Percentiles rank a stretch among this genome's conserved stretches.
phyloP scores from a whole-genome alignment of 2,329 filamentous ascomycete genomes.

The Clarireedia sp. region DNA sequence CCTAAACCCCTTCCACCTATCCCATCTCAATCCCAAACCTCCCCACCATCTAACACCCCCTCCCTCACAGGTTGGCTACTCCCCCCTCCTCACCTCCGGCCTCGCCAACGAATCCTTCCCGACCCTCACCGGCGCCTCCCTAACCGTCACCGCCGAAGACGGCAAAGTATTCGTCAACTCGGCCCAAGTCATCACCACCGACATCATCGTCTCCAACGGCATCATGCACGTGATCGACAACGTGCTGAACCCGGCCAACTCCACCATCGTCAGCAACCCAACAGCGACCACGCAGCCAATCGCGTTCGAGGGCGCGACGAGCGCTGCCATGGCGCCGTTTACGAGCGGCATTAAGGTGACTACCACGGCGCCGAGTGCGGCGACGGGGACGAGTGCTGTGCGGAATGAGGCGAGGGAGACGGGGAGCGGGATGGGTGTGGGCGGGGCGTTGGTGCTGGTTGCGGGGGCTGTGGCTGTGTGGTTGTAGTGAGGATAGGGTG shows the following conservation, averaged over 20 bases:
- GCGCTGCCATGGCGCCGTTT: slow-evolving; percentile 29
- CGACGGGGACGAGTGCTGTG: slow-evolving; percentile 15
- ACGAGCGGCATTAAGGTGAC: slow-evolving; percentile 36
- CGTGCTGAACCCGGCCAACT: slow-evolving; percentile 39
- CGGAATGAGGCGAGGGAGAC: background rate
- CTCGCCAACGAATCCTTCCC: slow-evolving; percentile 17
- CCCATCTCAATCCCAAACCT: background rate
- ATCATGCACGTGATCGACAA: slow-evolving; percentile 33
- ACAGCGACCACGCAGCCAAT: slow-evolving; percentile 31
- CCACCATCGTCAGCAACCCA: slow-evolving; percentile 32
- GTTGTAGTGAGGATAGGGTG: background rate
- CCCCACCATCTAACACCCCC: slow-evolving; percentile 16
- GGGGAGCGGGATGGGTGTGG: background rate
- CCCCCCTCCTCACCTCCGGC: slow-evolving; percentile 27
- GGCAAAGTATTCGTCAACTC: slow-evolving; percentile 34
- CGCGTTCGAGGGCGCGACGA: slow-evolving; percentile 26
- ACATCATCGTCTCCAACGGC: slow-evolving; percentile 31
- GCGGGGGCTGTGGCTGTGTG: background rate
- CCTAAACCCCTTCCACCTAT: background rate
- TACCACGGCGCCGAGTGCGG: slow-evolving; percentile 28
- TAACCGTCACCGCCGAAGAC: slow-evolving; percentile 27
- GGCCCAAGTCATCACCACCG: slow-evolving; percentile 32
- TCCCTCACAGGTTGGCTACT: slow-evolving; percentile 27
- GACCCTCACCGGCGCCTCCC: slow-evolving; percentile 26
- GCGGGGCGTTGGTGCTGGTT: slow-evolving; percentile 30